Percentiles rank a stretch among this genome's conserved stretches.
phyloP scores from a whole-genome alignment of 768 basidiomycete genomes.

The Hericium alpestre region DNA sequence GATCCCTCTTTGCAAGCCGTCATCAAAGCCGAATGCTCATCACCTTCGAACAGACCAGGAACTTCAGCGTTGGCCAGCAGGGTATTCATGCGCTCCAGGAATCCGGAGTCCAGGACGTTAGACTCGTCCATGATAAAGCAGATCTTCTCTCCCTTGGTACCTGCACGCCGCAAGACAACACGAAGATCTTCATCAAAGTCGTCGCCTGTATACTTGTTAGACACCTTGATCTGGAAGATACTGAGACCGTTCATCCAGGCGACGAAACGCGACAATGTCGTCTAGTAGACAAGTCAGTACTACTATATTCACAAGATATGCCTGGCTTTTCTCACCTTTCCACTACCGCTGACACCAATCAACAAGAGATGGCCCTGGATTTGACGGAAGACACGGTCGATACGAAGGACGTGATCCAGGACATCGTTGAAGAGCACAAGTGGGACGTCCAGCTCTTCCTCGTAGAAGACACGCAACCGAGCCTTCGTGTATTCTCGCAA shows the following conservation, averaged over 20 bases:
- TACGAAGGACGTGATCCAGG: conserved; percentile 92
- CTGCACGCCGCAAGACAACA: conserved; percentile 86
- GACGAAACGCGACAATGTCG: conserved; percentile 93
- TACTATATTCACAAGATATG: background rate
- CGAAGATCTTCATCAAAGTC: conserved; percentile 98
- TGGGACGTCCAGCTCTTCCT: conserved; percentile 96
- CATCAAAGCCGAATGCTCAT: conserved; percentile 96
- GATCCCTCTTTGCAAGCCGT: conserved; percentile 99
- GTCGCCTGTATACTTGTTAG: conserved; percentile 96
- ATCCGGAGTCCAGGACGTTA: conserved; percentile 96
- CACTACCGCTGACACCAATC: conserved; percentile 96
- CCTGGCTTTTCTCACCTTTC: conserved; percentile 57
- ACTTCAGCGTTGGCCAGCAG: conserved; percentile 99
- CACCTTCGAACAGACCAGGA: conserved; percentile 99
- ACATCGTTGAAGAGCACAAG: conserved; percentile 98
- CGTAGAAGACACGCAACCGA: conserved; percentile 94
- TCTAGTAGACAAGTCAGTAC: conserved; percentile 38
- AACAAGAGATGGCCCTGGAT: conserved; percentile 92
- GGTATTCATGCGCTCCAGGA: conserved; percentile 99
- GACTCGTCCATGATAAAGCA: conserved; percentile 99
- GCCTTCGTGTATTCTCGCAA: conserved; percentile 96
- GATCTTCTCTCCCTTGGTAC: conserved; percentile 98
- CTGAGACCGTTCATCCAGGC: conserved; percentile 99
- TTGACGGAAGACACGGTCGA: conserved; percentile 98
- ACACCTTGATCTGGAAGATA: conserved; percentile 99